Evolutionary conservation across 306 rosid species (phyloP).

Genomic region (Dalbergia oliveri): DNA sequence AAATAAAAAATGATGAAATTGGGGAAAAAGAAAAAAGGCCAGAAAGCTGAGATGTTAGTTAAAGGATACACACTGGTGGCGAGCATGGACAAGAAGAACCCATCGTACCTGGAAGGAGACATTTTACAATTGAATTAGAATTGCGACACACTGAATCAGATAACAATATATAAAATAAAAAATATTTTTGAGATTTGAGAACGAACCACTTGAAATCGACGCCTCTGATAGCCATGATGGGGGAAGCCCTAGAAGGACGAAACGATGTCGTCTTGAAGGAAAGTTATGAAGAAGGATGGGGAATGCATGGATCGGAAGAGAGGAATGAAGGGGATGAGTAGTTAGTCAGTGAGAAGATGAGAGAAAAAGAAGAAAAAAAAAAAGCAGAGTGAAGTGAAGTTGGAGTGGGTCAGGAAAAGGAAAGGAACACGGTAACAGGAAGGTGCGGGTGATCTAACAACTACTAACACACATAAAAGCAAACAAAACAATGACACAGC

Average conservation of each 20-base stretch:
- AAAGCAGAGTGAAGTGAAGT: background rate
- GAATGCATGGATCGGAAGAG: conserved; percentile 48
- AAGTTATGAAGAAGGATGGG: background rate
- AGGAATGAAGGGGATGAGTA: background rate
- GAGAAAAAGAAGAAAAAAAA: background rate
- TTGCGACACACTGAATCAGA: background rate
- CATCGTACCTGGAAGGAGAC: conserved; percentile 81
- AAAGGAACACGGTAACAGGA: background rate
- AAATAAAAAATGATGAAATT: conserved; percentile 19
- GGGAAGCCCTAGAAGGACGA: conserved; percentile 52
- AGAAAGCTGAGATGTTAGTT: conserved; percentile 32
- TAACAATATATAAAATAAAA: too few relatives aligned
- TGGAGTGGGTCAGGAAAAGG: background rate
- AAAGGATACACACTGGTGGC: conserved; percentile 99
- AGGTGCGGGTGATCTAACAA: conserved; percentile 12
- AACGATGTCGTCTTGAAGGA: conserved; percentile 30
- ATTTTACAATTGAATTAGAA: conserved; percentile 25
- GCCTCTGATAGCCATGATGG: conserved; percentile 86
- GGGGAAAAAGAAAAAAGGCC: background rate
- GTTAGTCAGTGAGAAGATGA: background rate
- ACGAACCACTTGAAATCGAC: conserved; percentile 94
- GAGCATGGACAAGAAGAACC: conserved; percentile 97
- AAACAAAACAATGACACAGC: background rate
- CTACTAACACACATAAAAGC: background rate
- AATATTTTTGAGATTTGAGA: background rate